Evolutionary conservation across 441 rosid genomes (phyloP), one percentile per base, ranked within the genome.

Genomic region (Adansonia grandidieri): DNA sequence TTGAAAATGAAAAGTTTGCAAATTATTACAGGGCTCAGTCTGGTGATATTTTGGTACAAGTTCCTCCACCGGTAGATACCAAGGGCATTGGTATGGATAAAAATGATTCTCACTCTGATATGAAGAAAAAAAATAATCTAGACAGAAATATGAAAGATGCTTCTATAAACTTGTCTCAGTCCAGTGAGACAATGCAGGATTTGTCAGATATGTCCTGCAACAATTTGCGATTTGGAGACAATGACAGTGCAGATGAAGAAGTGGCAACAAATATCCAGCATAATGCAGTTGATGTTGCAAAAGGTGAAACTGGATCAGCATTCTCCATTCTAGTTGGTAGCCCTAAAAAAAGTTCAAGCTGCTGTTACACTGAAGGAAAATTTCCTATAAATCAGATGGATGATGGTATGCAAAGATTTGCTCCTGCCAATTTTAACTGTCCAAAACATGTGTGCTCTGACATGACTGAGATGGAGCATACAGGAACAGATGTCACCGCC

Each of bases 11-110:
- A 67, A 64, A 28, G 48, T 68, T 75, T 24, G 44, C 51, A 22
- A 75, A 66, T 57, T 65, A 77, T 83, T 75, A 54, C 89, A 93
- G 98, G 87, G 78, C 19, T 70, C 87, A 65, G 79, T 54, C 87
- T 11, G 72, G 80, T 24, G 79, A 87, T 80, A 74, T 61, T 76
- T 82, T 84, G 51, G 76, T 71, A 77, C 88, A 82, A 85, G 81
- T 77, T 82, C 78, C 83, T 70, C 15, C 81, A 13, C 22, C 60
- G 17, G 78, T 54, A 65, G 78, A 82, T 74, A 24, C 63, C 20
- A 77, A n/a, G 71, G 81, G 77, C 64, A 54, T 47, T 66, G 74
- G 22, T 63, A 45, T 74, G 62, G 80, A 80, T 77, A 24, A 72
- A 51, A 82, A 11, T 71, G 80, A 77, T 84, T 80, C 78, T 44